Percentiles rank a stretch among this genome's conserved stretches.
These are phyloP conservation scores for Erythrobasidium hasegawianum DNA, from an alignment of 1,284 basidiomycete genomes.

Conservation along the genomic window DNA sequence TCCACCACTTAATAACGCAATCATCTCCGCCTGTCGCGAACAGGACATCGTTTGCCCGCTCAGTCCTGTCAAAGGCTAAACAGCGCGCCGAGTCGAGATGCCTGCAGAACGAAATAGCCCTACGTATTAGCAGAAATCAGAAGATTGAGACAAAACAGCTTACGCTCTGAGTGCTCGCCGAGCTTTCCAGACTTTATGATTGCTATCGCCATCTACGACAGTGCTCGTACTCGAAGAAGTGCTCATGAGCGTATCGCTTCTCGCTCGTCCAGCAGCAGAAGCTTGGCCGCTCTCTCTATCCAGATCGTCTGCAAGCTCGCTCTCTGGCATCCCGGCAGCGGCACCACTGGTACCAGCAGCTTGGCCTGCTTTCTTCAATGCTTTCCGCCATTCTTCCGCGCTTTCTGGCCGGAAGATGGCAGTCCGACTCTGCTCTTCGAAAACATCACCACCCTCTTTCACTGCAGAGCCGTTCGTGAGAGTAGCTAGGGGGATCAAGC, in stretches of 20 bases:
- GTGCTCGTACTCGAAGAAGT: not conserved
- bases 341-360: no score
- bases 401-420: conserved; percentile 83
- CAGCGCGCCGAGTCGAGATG: conserved; percentile 78
- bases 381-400: conserved; percentile 74
- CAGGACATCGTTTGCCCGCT: conserved; percentile 53
- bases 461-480: not conserved
- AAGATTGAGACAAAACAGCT: conserved; percentile 51
- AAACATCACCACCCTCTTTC: not conserved
- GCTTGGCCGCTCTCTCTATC: not conserved
- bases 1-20: conserved; percentile 93
- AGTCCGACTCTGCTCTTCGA: conserved; percentile 53
- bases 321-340: no score
- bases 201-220: not conserved
- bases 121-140: conserved; percentile 27
- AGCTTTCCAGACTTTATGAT: conserved; percentile 64
- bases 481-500: not conserved
- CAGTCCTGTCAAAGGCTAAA: conserved; percentile 36
- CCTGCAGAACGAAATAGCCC: conserved; percentile 52
- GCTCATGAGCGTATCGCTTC: conserved; percentile 10
- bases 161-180: conserved; percentile 80
- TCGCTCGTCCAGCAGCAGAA: not conserved
- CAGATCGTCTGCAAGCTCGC: no score
- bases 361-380: conserved; percentile 46
- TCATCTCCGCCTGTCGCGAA: conserved; percentile 91